phyloP scores from a whole-genome alignment of 1,139 yeast species.

The Geotrichum aggregatum region DNA sequence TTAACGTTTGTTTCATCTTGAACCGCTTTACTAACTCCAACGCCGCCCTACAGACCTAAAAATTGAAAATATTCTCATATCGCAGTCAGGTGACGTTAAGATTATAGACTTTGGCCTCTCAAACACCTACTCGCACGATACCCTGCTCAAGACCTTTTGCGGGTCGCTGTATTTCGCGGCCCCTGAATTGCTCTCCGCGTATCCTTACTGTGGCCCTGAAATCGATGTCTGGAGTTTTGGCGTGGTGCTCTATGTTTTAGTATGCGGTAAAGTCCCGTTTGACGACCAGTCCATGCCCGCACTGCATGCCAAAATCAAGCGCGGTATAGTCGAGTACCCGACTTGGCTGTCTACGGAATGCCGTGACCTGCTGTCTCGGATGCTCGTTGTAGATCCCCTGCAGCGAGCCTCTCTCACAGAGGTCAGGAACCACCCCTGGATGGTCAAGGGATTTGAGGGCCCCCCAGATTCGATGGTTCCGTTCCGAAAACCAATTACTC shows the following conservation, averaged over 20 bases:
- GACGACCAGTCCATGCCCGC: conserved; percentile 93
- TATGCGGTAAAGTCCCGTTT: conserved; percentile 96
- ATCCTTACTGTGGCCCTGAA: conserved; percentile 92
- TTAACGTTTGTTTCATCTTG: conserved; percentile 1
- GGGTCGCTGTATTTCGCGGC: conserved; percentile 98
- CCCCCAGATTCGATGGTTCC: conserved; percentile 72
- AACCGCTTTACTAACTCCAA: not conserved
- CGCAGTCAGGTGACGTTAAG: conserved; percentile 88
- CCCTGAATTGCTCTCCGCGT: conserved; percentile 87
- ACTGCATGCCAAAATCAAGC: conserved; percentile 87
- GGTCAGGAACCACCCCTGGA: conserved; percentile 89
- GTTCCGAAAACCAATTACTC: conserved; percentile 62
- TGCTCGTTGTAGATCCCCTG: conserved; percentile 86
- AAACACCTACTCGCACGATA: conserved; percentile 69
- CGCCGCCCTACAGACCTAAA: conserved; percentile 55
- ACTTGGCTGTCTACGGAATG: conserved; percentile 75
- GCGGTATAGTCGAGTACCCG: conserved; percentile 91
- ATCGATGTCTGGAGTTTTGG: conserved; percentile 99
- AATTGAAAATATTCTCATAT: conserved; percentile 92
- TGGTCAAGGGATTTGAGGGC: conserved; percentile 79
- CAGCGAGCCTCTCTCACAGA: conserved; percentile 77
- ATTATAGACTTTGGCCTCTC: conserved; percentile 94
- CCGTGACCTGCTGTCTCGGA: conserved; percentile 69
- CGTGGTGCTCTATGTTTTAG: conserved; percentile 86
- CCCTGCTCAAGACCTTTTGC: conserved; percentile 84